These are phyloP conservation scores for Shiraia sp. DNA, from an alignment of 2,329 filamentous ascomycete species.

Conservation along the genomic window DNA sequence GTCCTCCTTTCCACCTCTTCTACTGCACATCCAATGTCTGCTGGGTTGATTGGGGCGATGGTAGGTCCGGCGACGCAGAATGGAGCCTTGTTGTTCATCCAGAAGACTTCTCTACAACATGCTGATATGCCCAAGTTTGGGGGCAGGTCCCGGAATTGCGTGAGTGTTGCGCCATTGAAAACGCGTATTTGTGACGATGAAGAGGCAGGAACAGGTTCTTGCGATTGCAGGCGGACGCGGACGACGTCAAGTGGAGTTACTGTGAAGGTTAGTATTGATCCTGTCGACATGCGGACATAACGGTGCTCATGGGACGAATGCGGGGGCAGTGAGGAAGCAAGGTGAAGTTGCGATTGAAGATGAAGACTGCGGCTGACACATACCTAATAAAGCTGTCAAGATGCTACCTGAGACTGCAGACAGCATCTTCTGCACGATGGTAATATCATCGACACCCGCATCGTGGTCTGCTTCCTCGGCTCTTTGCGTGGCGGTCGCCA, in stretches of 20 bases:
- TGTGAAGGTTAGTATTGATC: slow-evolving; percentile 47
- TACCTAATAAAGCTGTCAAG: slow-evolving; percentile 86
- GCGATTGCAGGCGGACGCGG: slow-evolving; percentile 89
- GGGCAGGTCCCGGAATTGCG: slow-evolving; percentile 68
- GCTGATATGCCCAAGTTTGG: slow-evolving; percentile 88
- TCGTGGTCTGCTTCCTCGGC: slow-evolving; percentile 49
- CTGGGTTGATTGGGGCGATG: slow-evolving; percentile 48
- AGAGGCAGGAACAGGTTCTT: slow-evolving; percentile 58
- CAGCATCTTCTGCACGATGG: slow-evolving; percentile 87
- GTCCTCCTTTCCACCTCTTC: slow-evolving; percentile 82
- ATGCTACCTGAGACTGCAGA: slow-evolving; percentile 91
- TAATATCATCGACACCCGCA: slow-evolving; percentile 65
- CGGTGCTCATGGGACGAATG: too few relatives aligned
- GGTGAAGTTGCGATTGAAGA: too few relatives aligned
- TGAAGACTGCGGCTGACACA: slow-evolving; percentile 27
- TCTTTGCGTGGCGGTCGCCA: slow-evolving; percentile 35
- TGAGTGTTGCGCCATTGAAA: slow-evolving; percentile 34
- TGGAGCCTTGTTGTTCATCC: slow-evolving; percentile 82
- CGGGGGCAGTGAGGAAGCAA: too few relatives aligned
- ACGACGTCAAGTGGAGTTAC: slow-evolving; percentile 97
- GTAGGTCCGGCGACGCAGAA: slow-evolving; percentile 74
- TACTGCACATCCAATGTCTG: slow-evolving; percentile 70
- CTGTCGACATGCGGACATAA: too few relatives aligned
- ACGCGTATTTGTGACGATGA: slow-evolving; percentile 56
- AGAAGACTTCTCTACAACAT: slow-evolving; percentile 97